These are phyloP conservation scores for Phytophthora hibernalis DNA, from an alignment of 352 stramenopile genomes.

Conservation along the genomic window DNA sequence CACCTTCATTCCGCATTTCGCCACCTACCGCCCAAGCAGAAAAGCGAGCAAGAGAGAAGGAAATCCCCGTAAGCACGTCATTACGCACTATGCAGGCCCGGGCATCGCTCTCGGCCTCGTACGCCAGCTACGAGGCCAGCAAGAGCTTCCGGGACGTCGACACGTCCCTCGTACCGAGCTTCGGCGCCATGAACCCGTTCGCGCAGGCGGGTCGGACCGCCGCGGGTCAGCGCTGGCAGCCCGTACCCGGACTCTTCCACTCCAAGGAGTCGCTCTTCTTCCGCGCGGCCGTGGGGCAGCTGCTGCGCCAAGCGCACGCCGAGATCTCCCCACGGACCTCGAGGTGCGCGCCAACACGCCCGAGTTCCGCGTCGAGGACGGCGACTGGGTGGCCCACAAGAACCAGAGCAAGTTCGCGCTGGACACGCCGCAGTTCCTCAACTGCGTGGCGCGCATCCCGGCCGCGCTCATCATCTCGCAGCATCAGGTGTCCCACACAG, in stretches of 20 bases:
- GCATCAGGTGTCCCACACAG: conserved; percentile 32
- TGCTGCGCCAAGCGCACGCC: conserved; percentile 73
- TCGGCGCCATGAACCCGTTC: conserved; percentile 73
- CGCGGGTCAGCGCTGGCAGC: conserved; percentile 68
- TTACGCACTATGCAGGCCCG: conserved; percentile 17
- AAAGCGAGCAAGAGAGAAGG: not conserved
- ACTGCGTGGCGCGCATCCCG: conserved; percentile 75
- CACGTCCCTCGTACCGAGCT: conserved; percentile 56
- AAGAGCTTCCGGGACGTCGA: conserved; percentile 41
- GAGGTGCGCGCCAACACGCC: conserved; percentile 86
- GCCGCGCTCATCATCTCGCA: conserved; percentile 64
- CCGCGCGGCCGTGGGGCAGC: conserved; percentile 59
- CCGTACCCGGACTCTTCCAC: conserved; percentile 74
- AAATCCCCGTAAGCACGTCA: not conserved
- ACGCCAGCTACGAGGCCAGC: conserved; percentile 33
- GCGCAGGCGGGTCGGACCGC: conserved; percentile 37
- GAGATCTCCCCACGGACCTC: conserved; percentile 76
- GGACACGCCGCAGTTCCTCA: conserved; percentile 70
- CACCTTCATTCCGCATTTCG: conserved; percentile 20
- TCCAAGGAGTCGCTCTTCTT: conserved; percentile 88
- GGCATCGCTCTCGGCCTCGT: conserved; percentile 26
- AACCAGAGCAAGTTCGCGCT: conserved; percentile 68
- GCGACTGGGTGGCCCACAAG: conserved; percentile 84
- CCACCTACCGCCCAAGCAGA: not conserved
- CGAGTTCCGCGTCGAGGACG: conserved; percentile 81